phyloP scores from a whole-genome alignment of 768 basidiomycete genomes.

The Lactarius vividus region DNA sequence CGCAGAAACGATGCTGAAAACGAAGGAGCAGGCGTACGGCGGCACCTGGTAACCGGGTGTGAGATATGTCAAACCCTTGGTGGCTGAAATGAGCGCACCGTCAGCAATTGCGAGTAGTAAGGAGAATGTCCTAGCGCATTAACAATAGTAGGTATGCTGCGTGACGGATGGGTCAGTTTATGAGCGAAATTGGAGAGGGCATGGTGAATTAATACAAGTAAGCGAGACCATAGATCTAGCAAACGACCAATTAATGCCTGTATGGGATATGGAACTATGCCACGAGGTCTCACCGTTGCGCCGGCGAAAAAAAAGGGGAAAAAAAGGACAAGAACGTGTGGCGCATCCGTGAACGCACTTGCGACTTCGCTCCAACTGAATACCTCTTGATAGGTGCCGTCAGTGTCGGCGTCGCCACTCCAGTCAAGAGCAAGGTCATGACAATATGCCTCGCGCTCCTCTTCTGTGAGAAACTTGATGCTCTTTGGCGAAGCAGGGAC shows the following conservation, averaged over 20 bases:
- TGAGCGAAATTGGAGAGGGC: neutral
- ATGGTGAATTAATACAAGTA: constrained; percentile 25
- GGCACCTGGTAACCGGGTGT: constrained; percentile 32
- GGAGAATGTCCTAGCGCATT: constrained; percentile 32
- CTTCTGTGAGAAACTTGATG: constrained; percentile 48
- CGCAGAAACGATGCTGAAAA: constrained; percentile 11
- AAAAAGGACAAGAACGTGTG: constrained; percentile 54
- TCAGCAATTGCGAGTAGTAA: constrained; percentile 33
- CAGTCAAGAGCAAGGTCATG: constrained; percentile 38
- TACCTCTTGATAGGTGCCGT: constrained; percentile 41
- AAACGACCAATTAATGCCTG: neutral
- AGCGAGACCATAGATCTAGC: constrained; percentile 28
- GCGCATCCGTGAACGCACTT: constrained; percentile 43
- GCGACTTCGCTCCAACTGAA: constrained; percentile 61
- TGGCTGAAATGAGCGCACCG: constrained; percentile 8
- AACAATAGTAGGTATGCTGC: constrained; percentile 32
- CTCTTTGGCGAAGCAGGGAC: constrained; percentile 43
- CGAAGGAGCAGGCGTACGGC: constrained; percentile 23
- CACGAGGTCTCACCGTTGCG: constrained; percentile 29
- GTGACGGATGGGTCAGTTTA: constrained; percentile 10
- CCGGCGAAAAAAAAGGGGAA: constrained; percentile 54
- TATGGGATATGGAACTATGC: neutral
- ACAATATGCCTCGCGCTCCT: constrained; percentile 41
- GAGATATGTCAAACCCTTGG: neutral
- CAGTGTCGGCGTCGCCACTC: constrained; percentile 36